Conservation (phyloP, 352 stramenopile genomes). For the Phytopythium cucurbitacearum region DNA sequence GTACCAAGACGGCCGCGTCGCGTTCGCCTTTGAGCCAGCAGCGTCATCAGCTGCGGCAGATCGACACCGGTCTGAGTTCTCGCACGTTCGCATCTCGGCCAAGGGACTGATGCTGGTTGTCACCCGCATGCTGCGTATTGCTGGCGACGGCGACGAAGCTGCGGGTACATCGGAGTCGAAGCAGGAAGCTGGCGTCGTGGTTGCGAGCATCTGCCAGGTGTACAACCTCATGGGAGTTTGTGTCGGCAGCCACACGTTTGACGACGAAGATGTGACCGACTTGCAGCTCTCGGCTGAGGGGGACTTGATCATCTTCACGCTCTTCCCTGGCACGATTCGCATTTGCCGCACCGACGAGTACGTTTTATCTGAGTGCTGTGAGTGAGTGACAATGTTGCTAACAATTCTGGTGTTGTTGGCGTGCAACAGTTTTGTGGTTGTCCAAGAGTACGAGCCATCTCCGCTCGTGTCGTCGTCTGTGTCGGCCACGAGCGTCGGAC, state of each 20-base stretch:
- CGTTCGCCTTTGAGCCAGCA: conserved; percentile 54
- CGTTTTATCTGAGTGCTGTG: conserved; percentile 11
- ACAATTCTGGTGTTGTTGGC: conserved; percentile 4
- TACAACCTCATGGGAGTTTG: conserved; percentile 66
- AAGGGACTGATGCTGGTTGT: conserved; percentile 67
- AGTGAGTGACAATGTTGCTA: not conserved
- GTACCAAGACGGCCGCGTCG: conserved; percentile 65
- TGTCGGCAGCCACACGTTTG: conserved; percentile 42
- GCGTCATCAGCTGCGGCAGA: conserved; percentile 2
- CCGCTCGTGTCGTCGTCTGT: conserved; percentile 28
- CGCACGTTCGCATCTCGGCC: conserved; percentile 36
- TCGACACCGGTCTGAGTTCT: conserved; percentile 17
- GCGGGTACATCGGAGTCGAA: not conserved
- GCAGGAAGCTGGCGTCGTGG: conserved; percentile 2
- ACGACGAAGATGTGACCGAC: conserved; percentile 37
- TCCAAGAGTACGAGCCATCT: conserved; percentile 62
- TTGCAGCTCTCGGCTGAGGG: conserved; percentile 65
- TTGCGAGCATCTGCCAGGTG: conserved; percentile 44
- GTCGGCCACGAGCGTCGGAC: conserved; percentile 60
- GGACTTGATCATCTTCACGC: conserved; percentile 64
- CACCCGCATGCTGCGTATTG: conserved; percentile 13
- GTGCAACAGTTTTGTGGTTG: conserved; percentile 43
- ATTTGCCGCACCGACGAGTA: conserved; percentile 83
- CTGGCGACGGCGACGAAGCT: not conserved
- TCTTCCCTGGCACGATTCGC: conserved; percentile 37